A percentile compares a stretch with the other conserved stretches of the same genome.
Evolutionary conservation across 2,329 filamentous ascomycete genomes (phyloP).

Genomic region (Beauveria asiatica): DNA sequence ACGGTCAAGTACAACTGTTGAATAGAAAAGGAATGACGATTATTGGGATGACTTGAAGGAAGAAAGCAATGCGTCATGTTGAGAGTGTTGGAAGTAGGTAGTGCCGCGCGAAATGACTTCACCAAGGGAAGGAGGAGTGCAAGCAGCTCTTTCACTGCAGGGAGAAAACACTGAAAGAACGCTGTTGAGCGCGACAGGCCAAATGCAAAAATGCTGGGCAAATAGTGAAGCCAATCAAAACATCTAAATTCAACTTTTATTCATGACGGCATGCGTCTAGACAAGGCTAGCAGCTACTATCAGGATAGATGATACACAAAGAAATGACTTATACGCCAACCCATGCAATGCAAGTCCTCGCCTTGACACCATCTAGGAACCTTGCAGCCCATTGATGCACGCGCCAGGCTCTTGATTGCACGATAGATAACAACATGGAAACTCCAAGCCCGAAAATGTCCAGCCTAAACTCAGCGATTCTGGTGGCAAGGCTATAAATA

Average conservation of each 20-base stretch:
- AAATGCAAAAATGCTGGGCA: not conserved
- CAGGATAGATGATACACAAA: constrained; percentile 20
- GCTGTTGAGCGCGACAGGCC: not conserved
- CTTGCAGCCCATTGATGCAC: not conserved
- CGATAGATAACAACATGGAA: constrained; percentile 28
- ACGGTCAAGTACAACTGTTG: not conserved
- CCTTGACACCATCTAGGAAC: constrained; percentile 32
- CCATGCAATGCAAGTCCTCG: constrained; percentile 41
- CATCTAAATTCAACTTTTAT: constrained; percentile 9
- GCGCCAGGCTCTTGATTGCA: constrained; percentile 38
- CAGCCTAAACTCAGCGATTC: not conserved
- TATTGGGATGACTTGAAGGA: not conserved
- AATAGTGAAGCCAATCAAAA: not conserved
- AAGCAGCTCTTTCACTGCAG: not conserved
- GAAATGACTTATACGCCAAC: constrained; percentile 30
- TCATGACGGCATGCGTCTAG: not conserved
- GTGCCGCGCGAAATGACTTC: not conserved
- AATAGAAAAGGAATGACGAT: constrained; percentile 2
- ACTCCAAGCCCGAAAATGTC: constrained; percentile 14
- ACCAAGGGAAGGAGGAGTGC: not conserved
- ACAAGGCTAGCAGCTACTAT: constrained; percentile 4
- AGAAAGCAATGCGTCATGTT: not conserved
- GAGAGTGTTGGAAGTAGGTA: not conserved
- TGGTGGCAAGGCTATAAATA: constrained; percentile 13
- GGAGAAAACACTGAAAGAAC: not conserved